These are phyloP conservation scores for Centrapalus pauciflorus DNA, from an alignment of 129 eudicot genomes.

Conservation along the genomic window DNA sequence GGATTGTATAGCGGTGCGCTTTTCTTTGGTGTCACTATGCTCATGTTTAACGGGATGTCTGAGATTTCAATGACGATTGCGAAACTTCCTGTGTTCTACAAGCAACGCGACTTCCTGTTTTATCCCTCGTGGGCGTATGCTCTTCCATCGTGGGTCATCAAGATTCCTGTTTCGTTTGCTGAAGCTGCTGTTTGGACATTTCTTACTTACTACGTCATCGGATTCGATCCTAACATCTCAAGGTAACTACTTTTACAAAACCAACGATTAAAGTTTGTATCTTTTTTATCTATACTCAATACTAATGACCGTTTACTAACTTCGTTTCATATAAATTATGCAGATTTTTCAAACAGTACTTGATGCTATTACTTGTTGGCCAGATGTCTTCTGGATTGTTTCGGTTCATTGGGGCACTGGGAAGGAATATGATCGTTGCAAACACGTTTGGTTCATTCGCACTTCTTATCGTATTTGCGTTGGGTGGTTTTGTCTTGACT, in stretches of 20 bases:
- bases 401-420: conserved; percentile 48
- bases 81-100: conserved; percentile 81
- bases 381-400: conserved; percentile 53
- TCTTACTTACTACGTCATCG: conserved; percentile 64
- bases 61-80: conserved; percentile 69
- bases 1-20: conserved; percentile 40
- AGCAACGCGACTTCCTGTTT: conserved; percentile 79
- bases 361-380: conserved; percentile 35
- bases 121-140: conserved; percentile 78
- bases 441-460: conserved; percentile 53
- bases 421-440: conserved; percentile 61
- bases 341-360: conserved; percentile 51
- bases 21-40: conserved; percentile 28
- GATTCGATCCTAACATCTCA: conserved; percentile 68
- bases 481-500: conserved; percentile 46
- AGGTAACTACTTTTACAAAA: conserved; percentile 36
- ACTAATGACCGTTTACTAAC: conserved; percentile 15
- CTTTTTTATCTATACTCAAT: not conserved
- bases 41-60: conserved; percentile 64
- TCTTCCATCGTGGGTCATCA: conserved; percentile 64
- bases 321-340: conserved; percentile 9
- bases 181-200: conserved; percentile 58
- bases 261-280: not conserved
- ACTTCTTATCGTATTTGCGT: conserved; percentile 39
- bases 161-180: conserved; percentile 51